Conservation (phyloP, 129 eudicot species). For the Centaurea solstitialis region DNA sequence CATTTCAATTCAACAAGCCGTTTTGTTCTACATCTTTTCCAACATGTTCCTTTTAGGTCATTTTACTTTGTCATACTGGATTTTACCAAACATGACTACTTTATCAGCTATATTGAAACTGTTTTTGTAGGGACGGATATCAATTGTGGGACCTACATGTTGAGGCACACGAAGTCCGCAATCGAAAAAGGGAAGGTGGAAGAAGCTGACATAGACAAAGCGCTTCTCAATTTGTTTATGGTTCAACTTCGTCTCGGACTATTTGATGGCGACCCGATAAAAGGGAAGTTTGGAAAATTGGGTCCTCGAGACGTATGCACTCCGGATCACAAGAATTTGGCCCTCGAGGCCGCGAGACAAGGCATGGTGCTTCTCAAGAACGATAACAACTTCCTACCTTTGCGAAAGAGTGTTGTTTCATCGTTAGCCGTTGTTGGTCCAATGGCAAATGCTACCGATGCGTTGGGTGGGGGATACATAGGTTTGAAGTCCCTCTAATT, state of each 20-base stretch:
- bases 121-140: conserved; percentile 74
- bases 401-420: conserved; percentile 50
- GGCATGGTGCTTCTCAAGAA: conserved; percentile 92
- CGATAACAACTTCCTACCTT: conserved; percentile 69
- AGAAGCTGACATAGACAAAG: conserved; percentile 75
- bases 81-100: background rate
- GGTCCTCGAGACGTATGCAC: conserved; percentile 74
- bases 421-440: conserved; percentile 90
- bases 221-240: conserved; percentile 64
- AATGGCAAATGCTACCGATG: conserved; percentile 56
- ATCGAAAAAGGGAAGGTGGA: conserved; percentile 62
- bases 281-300: conserved; percentile 52
- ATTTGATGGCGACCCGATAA: conserved; percentile 65
- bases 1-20: background rate
- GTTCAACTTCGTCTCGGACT: conserved; percentile 83
- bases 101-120: background rate
- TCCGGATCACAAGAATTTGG: conserved; percentile 59
- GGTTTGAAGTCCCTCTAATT: conserved; percentile 41
- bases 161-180: conserved; percentile 62
- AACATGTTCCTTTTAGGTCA: background rate
- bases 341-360: conserved; percentile 86
- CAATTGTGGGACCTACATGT: conserved; percentile 89
- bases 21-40: background rate
- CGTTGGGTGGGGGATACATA: conserved; percentile 79
- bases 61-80: background rate